These are phyloP conservation scores for Cordia subcordata DNA, from an alignment of 257 asterid species.

Conservation along the genomic window DNA sequence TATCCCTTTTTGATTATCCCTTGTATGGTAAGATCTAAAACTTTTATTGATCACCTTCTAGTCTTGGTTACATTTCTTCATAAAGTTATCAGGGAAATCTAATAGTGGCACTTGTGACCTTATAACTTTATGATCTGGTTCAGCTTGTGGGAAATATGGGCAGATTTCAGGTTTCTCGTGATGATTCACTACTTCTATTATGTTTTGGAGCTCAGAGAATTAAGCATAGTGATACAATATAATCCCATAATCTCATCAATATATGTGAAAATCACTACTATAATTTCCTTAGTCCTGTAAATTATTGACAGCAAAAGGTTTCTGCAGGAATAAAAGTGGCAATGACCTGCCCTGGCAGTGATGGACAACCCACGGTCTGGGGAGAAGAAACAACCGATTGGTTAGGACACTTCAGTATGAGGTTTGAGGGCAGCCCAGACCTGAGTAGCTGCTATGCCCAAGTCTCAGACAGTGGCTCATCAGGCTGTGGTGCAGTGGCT, in stretches of 20 bases:
- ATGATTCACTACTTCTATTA: too few species aligned
- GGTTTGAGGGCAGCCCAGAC: slow-evolving; percentile 64
- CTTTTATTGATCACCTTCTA: not conserved
- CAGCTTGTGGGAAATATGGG: too few species aligned
- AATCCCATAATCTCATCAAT: too few species aligned
- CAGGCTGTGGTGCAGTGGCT: slow-evolving; percentile 51
- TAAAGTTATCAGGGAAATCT: too few species aligned
- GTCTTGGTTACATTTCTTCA: not conserved
- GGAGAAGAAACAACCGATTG: slow-evolving; percentile 74
- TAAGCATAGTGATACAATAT: too few species aligned
- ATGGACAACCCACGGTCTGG: slow-evolving; percentile 51
- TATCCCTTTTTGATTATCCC: slow-evolving; percentile 80
- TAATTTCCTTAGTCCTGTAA: not conserved
- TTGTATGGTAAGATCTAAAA: slow-evolving; percentile 38
- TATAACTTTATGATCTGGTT: not conserved
- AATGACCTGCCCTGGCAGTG: slow-evolving; percentile 68
- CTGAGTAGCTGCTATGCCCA: slow-evolving; percentile 60
- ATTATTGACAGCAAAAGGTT: not conserved
- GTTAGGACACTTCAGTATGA: slow-evolving; percentile 64
- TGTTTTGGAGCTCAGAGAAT: too few species aligned
- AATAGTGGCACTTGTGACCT: too few species aligned
- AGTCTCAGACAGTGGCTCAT: slow-evolving; percentile 41
- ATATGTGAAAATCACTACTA: too few species aligned
- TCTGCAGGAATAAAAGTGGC: slow-evolving; percentile 64
- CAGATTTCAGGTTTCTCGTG: too few species aligned